These are phyloP conservation scores for Ophiognomonia clavigignenti-juglandacearum DNA, from an alignment of 2,329 filamentous ascomycete genomes.

Conservation along the genomic window DNA sequence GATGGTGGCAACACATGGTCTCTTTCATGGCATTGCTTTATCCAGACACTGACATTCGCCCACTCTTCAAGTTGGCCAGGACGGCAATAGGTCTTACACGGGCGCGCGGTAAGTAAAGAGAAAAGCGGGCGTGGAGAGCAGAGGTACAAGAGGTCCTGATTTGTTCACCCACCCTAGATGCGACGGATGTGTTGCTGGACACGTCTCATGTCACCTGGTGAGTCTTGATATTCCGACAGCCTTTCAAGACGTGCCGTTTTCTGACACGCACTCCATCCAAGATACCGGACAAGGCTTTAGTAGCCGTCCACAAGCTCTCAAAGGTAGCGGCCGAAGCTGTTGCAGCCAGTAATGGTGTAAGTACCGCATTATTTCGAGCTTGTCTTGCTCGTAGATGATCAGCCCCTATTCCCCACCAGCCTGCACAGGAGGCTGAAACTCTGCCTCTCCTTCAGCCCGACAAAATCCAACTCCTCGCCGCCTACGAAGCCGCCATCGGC, in stretches of 20 bases:
- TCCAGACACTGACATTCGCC: too few species aligned
- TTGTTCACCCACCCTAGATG: background rate
- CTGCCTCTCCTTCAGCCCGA: background rate
- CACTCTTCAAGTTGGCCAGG: background rate
- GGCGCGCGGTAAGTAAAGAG: slow-evolving; percentile 1
- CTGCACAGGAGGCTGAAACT: background rate
- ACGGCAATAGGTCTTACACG: background rate
- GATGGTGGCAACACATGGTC: too few species aligned
- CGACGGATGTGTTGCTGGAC: slow-evolving; percentile 2
- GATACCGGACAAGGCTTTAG: slow-evolving; percentile 6
- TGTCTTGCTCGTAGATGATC: too few species aligned
- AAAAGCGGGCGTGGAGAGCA: too few species aligned
- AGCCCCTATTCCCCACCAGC: too few species aligned
- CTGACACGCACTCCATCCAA: background rate
- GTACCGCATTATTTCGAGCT: background rate
- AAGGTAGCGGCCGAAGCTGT: slow-evolving; percentile 6
- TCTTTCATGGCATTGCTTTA: too few species aligned
- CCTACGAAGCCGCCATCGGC: slow-evolving; percentile 10
- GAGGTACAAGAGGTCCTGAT: background rate
- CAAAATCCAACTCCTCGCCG: slow-evolving; percentile 4
- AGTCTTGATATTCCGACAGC: background rate
- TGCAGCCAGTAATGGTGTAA: slow-evolving; percentile 2
- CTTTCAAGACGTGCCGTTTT: background rate
- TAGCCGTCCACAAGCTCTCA: slow-evolving; percentile 6
- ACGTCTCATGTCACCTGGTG: slow-evolving; percentile 9